phyloP scores from a whole-genome alignment of 1,139 yeast genomes.

The Hansenula anomala region DNA sequence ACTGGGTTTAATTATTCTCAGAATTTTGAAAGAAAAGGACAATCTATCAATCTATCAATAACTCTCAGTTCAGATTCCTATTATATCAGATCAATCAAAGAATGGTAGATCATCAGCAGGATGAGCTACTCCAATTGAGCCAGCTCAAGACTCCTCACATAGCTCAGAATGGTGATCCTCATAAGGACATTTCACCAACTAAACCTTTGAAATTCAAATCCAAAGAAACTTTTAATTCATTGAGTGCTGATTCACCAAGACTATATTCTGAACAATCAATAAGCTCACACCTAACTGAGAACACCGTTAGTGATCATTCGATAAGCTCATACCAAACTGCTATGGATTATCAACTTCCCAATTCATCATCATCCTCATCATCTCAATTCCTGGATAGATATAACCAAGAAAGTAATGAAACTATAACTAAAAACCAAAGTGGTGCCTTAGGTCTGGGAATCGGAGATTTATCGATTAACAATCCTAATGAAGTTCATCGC shows the following conservation, averaged over 20 bases:
- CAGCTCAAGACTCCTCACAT: conserved; percentile 2
- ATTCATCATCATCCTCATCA: background rate
- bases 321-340: conserved; percentile 18
- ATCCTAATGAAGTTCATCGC: conserved; percentile 1
- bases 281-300: conserved; percentile 7
- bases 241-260: conserved; percentile 3
- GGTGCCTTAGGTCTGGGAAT: background rate
- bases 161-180: background rate
- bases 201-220: conserved; percentile 16
- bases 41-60: no score
- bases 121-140: background rate
- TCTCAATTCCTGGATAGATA: background rate
- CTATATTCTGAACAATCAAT: conserved; percentile 9
- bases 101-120: background rate
- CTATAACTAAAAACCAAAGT: background rate
- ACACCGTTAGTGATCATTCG: conserved; percentile 6
- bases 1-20: no score
- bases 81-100: background rate
- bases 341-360: conserved; percentile 6
- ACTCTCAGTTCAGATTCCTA: no score
- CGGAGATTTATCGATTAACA: background rate
- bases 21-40: no score
- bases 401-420: background rate
- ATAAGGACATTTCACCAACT: conserved; percentile 20
- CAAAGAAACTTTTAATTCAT: background rate